These are phyloP conservation scores for sorghum (Sorghum bicolor) DNA, from an alignment of 176 grass and related monocot species.

Conservation along the genomic window DNA sequence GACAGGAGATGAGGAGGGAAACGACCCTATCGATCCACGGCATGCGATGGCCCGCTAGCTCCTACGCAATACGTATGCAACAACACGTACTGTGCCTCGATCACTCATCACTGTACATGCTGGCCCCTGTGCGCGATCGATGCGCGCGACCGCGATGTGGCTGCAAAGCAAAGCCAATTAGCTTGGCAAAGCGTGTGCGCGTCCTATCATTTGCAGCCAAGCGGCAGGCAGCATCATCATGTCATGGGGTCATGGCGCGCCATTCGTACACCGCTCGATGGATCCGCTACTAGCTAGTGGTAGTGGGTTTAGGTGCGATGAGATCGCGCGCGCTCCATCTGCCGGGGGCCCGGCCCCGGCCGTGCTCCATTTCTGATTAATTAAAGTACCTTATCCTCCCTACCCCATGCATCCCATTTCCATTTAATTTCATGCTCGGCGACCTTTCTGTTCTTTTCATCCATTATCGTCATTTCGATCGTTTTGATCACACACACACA, in stretches of 20 bases:
- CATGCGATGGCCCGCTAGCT: neutral
- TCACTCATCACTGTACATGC: no score
- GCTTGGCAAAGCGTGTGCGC: neutral
- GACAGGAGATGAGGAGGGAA: no score
- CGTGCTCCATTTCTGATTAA: neutral
- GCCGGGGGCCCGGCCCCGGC: neutral
- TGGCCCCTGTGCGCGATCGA: neutral
- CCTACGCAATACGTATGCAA: neutral
- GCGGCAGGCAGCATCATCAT: neutral
- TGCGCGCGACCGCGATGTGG: no score
- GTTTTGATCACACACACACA: neutral
- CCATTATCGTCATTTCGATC: neutral
- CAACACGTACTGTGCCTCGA: neutral
- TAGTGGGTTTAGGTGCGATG: constrained; percentile 28
- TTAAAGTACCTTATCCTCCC: neutral
- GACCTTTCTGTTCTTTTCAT: neutral
- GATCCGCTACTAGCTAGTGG: neutral
- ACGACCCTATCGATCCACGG: neutral
- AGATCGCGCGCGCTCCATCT: neutral
- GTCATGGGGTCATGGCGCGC: neutral
- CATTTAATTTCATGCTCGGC: neutral
- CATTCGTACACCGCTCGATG: neutral
- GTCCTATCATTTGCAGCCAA: neutral
- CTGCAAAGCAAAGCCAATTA: neutral
- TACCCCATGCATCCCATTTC: neutral